Evolutionary conservation across 164 flowering plant genomes (phyloP), one percentile per base, ranked within the genome.

Genomic region (Malania oleifera): DNA sequence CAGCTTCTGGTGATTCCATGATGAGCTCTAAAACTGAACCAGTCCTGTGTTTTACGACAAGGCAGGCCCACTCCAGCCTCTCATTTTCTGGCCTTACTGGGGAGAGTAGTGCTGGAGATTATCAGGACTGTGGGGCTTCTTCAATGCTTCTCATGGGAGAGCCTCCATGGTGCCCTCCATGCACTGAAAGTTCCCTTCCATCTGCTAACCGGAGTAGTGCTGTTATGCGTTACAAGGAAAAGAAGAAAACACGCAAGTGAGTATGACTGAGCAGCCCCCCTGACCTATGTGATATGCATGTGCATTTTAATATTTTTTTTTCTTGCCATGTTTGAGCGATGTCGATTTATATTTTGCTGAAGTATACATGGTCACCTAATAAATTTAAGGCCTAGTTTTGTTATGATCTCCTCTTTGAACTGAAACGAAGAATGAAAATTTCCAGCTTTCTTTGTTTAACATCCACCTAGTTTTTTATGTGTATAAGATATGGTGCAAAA

Each of bases 161-260:
- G 60, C 91, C 92, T 56, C 89, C 87, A 43, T 84, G 92, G 92
- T 67, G 68, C 62, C 69, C 89, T 12, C 82, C 82, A 20, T 52
- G 80, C 8, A 62, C 82, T 41, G 95, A 87, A 47, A 71, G 40
- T 58, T 70, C 82, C 24, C 40, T 55, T 11, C 65, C 77, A 58
- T 63, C 88, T 24, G 69, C 73, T 63, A 79, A 60, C 71, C 77
- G 95, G 64, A 83, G 66, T 64, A 67, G 76, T 72, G 97, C 97
- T 60, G 95, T 85, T 31, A 59, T 82, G 84, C 90, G 90, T 25
- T 90, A 90, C 67, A 82, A 75, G 79, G 97, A 85, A 66, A 90
- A 90, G 75, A 90, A 83, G 79, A 87, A 89, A 73, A 40, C 78
- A 17, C 84, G 90, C 60, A 79, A 76, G 97, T 87, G 72, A 77